Evolutionary conservation across 2,329 filamentous ascomycete genomes (phyloP), one percentile per base, ranked within the genome.

Genomic region (Diaporthe vaccinii): DNA sequence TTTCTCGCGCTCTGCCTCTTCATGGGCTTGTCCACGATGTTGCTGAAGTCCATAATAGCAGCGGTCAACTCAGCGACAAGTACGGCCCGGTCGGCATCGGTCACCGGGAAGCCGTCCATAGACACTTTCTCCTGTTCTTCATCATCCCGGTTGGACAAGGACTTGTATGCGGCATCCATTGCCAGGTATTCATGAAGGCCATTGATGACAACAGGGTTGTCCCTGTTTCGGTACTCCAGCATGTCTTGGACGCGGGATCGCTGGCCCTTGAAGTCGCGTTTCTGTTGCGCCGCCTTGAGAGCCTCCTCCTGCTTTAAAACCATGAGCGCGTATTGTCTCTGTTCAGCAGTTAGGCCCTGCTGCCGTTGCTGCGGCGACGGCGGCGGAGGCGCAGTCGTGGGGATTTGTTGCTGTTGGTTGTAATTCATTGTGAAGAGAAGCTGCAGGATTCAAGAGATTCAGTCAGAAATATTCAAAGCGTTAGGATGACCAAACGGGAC

Each of bases 321-420:
- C 28, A 4, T 3, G 4, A 31, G 25, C 0, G 44, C 8, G 4
- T 59, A 39, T 8, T 31, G 25, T 31, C 10, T 9, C 20, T 34
- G 25, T 9, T 46, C 25, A 1, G 6, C 2, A 0, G 41, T 49
- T 1, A 67, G 17, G 1, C 2, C 3, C 41, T 34, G 44, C 2
- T 4, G 25, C 10, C 25, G 41, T 7, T n/a, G 57, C 36, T 61
- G 34, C 7, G 17, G 46, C 2, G 14, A 2, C 7, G 20, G 1
- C 20, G 31, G 34, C 31, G 14, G 57, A 0, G 17, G 20, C 22
- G 20, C 57, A 59, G 57, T 4, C 34, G 0, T 14, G 10, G 31
- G 12, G 1, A 15, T 59, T 4, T 58, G 20, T 7, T 58, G 31
- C 31, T 59, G 10, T 8, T 22, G 20, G 22, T 8, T 14, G 20